Percentiles rank a stretch among this genome's conserved stretches.
phyloP scores from a whole-genome alignment of 371 early-diverging fungal genomes.

The Mortierella sp. region DNA sequence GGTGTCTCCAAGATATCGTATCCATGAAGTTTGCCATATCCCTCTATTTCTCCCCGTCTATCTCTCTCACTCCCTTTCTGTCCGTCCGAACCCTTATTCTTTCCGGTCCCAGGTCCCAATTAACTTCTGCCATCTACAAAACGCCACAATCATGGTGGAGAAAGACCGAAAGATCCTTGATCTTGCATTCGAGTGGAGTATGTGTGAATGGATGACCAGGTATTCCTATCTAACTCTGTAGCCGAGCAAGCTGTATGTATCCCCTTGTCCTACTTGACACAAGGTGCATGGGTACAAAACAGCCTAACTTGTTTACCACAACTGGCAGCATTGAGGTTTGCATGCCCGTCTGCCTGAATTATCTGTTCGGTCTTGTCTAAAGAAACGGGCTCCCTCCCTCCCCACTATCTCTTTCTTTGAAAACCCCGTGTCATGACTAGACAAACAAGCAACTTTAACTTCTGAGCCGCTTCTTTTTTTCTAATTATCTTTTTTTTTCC shows the following conservation, averaged over 20 bases:
- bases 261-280: too few relatives aligned
- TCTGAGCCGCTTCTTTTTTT: background rate
- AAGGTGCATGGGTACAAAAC: background rate
- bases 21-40: background rate
- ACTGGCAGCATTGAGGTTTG: background rate
- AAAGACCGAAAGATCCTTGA: too few relatives aligned
- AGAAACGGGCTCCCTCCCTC: background rate
- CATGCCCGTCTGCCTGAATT: background rate
- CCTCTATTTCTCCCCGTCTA: background rate
- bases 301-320: background rate
- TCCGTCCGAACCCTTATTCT: too few relatives aligned
- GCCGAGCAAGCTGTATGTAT: too few relatives aligned
- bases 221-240: too few relatives aligned
- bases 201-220: too few relatives aligned
- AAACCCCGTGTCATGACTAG: conserved; percentile 2
- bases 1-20: background rate
- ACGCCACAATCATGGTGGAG: too few relatives aligned
- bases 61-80: too few relatives aligned
- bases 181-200: too few relatives aligned
- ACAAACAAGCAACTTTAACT: background rate
- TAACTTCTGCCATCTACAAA: too few relatives aligned
- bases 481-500: background rate
- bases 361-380: too few relatives aligned
- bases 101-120: too few relatives aligned
- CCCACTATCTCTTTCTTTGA: background rate